Evolutionary conservation across 768 basidiomycete genomes (phyloP).

Genomic region (Leucocoprinus leucothites): DNA sequence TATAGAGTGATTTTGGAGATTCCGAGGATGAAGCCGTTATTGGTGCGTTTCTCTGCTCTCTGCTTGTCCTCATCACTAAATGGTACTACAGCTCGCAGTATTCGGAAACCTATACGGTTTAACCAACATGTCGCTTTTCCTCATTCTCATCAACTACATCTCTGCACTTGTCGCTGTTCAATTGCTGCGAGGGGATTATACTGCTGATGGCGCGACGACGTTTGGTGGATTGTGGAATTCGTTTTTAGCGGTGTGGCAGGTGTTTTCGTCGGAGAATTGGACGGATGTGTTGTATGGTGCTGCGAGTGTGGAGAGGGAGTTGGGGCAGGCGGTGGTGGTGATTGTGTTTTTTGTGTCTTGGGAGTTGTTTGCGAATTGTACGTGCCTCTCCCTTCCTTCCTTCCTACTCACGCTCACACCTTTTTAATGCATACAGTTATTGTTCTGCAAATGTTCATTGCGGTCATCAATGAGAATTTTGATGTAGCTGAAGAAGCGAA

Average conservation of each 20-base stretch:
- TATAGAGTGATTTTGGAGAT: slow-evolving; percentile 90
- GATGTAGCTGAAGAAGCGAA: slow-evolving; percentile 89
- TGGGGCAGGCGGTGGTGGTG: slow-evolving; percentile 68
- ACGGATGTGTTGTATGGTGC: slow-evolving; percentile 67
- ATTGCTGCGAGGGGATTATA: slow-evolving; percentile 81
- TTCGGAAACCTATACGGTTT: slow-evolving; percentile 93
- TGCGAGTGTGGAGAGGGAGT: slow-evolving; percentile 54
- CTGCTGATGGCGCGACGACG: slow-evolving; percentile 50
- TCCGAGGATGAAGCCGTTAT: slow-evolving; percentile 83
- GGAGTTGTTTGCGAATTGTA: slow-evolving; percentile 92
- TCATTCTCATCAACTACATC: slow-evolving; percentile 83
- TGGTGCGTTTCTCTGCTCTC: slow-evolving; percentile 44
- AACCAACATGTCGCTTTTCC: slow-evolving; percentile 87
- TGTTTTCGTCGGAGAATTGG: slow-evolving; percentile 96
- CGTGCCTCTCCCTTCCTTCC: slow-evolving; percentile 26
- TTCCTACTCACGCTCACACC: background rate
- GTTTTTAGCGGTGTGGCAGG: slow-evolving; percentile 83
- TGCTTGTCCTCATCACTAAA: background rate
- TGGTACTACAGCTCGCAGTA: slow-evolving; percentile 61
- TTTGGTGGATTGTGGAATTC: slow-evolving; percentile 83
- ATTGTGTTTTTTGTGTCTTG: slow-evolving; percentile 75
- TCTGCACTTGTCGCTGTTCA: slow-evolving; percentile 82
- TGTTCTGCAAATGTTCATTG: slow-evolving; percentile 93
- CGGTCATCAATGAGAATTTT: slow-evolving; percentile 96
- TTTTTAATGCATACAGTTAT: slow-evolving; percentile 47